Base-by-base conservation (phyloP, 2,329 filamentous ascomycete genomes). In the Ploettnerulaceae sp. region DNA sequence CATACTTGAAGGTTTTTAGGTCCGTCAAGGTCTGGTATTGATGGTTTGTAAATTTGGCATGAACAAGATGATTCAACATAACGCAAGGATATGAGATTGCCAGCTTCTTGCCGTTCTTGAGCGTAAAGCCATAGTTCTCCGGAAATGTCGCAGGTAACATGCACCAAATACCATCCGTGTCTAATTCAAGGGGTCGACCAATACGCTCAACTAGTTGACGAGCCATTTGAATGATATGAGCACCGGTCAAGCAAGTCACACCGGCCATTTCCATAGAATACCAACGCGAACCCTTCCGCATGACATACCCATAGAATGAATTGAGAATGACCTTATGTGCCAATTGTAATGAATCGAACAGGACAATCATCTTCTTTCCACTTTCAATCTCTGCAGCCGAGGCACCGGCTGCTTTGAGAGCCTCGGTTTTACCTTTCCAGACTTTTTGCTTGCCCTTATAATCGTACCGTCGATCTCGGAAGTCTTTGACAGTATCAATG, bases 251-350 rank as follows among this genome's bases (percentile, higher is more conserved):
- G 70, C 93, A 98, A 32, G 93, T 98, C 4, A 98, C 93, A 58
- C 93, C 93, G 12, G 94, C 93, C 93, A 98, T 98, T 65, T 98
- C 93, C 78, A 98, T 84, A 14, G 93, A 98, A 65, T 98, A 98
- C 93, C 93, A 98, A 45, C 93, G 82, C 28, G 93, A 98, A 25
- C 93, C 93, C 66, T 98, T 98, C 71, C 93, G 79, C 93, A 98
- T 98, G 65, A 97, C 93, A 64, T 98, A 98, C 54, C 93, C 93
- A 59, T 98, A 98, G 72, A 98, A 98, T 46, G 89, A 95, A 72
- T 98, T 98, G 45, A 98, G 67, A 75, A 98, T 98, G 70, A 98
- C 93, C 66, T 98, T 98, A 73, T 98, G 93, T 0, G 93, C 93
- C 59, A 98, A 74, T 66, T 98, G 94, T 48, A 98, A 73, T 0